Percentiles rank a stretch among this genome's conserved stretches.
Conservation (phyloP, 805 yeast species). For the Candida ponderosae region DNA sequence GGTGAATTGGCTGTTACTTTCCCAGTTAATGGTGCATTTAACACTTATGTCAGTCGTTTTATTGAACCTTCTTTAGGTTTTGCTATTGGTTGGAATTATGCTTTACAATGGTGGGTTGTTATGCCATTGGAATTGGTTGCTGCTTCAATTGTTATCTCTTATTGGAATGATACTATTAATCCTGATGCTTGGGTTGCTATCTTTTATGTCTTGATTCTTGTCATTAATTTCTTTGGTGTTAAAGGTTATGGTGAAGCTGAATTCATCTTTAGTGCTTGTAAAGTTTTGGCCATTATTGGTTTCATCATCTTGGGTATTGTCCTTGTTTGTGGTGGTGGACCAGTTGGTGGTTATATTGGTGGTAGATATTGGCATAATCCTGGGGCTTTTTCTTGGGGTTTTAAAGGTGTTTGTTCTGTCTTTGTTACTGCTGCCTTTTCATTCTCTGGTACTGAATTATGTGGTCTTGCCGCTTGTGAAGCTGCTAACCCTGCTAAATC, state of each 20-base stretch:
- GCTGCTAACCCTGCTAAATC: conserved; percentile 43
- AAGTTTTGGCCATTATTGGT: conserved; percentile 36
- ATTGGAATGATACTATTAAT: conserved; percentile 37
- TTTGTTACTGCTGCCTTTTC: conserved; percentile 51
- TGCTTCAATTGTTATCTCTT: conserved; percentile 45
- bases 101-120: conserved; percentile 42
- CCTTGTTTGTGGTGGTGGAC: conserved; percentile 35
- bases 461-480: conserved; percentile 45
- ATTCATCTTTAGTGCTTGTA: conserved; percentile 36
- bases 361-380: conserved; percentile 40
- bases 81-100: conserved; percentile 53
- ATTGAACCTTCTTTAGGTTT: conserved; percentile 54
- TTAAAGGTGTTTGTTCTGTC: conserved; percentile 46
- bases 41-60: conserved; percentile 48
- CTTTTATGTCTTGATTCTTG: conserved; percentile 37
- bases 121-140: conserved; percentile 45
- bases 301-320: conserved; percentile 43
- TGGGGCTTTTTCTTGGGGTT: conserved; percentile 58
- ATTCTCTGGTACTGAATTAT: conserved; percentile 45
- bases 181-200: conserved; percentile 42
- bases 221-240: conserved; percentile 45
- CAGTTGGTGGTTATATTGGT: conserved; percentile 32
- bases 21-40: conserved; percentile 62
- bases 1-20: conserved; percentile 58
- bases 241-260: conserved; percentile 48